Evolutionary conservation across 768 basidiomycete species (phyloP), one percentile per base, ranked within the genome.

Genomic region (Suillus subaureus): DNA sequence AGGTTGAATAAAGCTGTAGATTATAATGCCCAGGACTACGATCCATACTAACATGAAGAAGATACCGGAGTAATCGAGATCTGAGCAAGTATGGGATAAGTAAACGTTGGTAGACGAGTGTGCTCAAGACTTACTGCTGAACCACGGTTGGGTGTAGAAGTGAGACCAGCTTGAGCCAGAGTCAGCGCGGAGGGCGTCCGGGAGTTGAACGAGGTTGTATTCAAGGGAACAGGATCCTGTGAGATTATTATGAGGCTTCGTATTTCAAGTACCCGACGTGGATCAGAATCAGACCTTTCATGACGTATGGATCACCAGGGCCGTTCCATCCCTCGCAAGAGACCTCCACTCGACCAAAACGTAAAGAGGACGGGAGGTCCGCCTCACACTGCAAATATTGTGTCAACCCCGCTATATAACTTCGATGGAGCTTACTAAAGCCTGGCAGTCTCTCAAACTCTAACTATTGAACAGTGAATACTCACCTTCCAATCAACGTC

Each of bases 401-500:
- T 55, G 35, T 58, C 60, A 21, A 51, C 45, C 70, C 57, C 69
- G 65, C 40, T 35, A 40, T 31, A 51, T 42, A 54, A 58, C 39
- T 61, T 66, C 65, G 15, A 28, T 28, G 18, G 54, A 55, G 54
- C 31, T 55, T 33, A 33, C 54, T 54, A 26, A 15, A 51, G 26
- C 28, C 49, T 51, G 21, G 33, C 6, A n/a, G 33, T 55, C 6
- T 35, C 31, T 54, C 16, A 54, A 31, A 12, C 18, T 21, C 6
- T 15, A 33, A 33, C 4, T 11, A 18, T 28, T 15, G 11, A 54
- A 31, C 26, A 28, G 26, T 9, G 16, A 18, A 51, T 6, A 78
- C 84, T 70, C 71, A 89, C 93, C 85, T 92, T 93, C 96, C 96
- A 98, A 71, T 97, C 94, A 3, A 96, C 88, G 12, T 93, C 92